These are phyloP conservation scores for Drechslera avenae DNA, from an alignment of 2,329 filamentous ascomycete genomes.

Conservation along the genomic window DNA sequence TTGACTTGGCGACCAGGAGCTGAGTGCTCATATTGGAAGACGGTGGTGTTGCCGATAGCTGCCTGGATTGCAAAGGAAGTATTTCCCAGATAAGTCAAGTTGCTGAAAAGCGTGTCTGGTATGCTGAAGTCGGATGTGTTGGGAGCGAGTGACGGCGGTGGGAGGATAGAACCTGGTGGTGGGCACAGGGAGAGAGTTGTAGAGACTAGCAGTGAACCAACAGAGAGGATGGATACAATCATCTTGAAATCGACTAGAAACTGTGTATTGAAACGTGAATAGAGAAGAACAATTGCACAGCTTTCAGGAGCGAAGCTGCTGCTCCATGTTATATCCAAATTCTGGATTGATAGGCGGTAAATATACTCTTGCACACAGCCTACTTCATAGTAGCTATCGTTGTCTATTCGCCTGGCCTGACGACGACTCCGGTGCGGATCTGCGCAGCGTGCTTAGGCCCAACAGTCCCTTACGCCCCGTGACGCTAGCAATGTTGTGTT, in stretches of 20 bases:
- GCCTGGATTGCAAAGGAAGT: constrained; percentile 34
- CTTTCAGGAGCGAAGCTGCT: not conserved
- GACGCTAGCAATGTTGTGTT: not conserved
- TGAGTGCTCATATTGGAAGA: constrained; percentile 25
- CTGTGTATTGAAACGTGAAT: too few species aligned
- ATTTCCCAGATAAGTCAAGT: constrained; percentile 11
- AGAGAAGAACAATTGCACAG: not conserved
- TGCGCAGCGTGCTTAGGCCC: not conserved
- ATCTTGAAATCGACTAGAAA: not conserved
- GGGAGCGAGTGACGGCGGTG: constrained; percentile 18
- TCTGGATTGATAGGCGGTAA: not conserved
- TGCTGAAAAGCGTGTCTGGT: constrained; percentile 6
- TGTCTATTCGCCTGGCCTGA: not conserved
- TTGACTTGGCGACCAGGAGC: constrained; percentile 18
- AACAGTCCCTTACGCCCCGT: not conserved
- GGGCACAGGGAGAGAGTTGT: constrained; percentile 21
- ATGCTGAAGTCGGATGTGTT: constrained; percentile 8
- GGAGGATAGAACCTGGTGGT: constrained; percentile 30
- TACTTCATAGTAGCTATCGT: not conserved
- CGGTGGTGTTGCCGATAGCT: constrained; percentile 20
- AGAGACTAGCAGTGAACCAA: not conserved
- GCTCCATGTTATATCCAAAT: constrained; percentile 2
- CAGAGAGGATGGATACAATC: not conserved
- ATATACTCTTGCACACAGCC: not conserved
- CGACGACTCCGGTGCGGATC: not conserved